Conservation (phyloP, 2,329 filamentous ascomycete genomes). For the Tolypocladium album region DNA sequence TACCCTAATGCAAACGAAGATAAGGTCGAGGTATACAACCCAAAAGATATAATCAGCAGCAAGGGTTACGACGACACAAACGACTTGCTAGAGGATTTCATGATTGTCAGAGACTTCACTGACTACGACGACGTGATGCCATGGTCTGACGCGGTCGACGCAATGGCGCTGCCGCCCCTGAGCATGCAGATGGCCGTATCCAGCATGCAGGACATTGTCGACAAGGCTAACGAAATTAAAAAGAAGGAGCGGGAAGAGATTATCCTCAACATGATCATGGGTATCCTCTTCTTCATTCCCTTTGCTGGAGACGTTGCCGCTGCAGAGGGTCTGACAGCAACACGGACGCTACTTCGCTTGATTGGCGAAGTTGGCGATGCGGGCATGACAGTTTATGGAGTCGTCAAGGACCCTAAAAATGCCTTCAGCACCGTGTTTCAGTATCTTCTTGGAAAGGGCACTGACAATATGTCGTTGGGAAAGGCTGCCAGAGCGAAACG, state of each 20-base stretch:
- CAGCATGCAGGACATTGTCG: not conserved
- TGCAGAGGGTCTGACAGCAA: not conserved
- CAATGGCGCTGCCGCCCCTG: not conserved
- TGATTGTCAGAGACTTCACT: not conserved
- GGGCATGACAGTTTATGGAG: not conserved
- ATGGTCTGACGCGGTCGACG: not conserved
- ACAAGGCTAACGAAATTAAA: not conserved
- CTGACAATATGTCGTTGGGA: not conserved
- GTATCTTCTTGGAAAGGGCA: not conserved
- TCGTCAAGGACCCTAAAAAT: not conserved
- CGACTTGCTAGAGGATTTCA: not conserved
- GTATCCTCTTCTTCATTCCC: not conserved
- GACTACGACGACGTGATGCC: not conserved
- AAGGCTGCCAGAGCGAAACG: not conserved
- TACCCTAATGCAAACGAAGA: not conserved
- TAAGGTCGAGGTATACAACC: not conserved
- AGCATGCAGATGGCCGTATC: not conserved
- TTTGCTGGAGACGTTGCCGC: not conserved
- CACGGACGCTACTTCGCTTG: not conserved
- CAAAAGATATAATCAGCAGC: not conserved
- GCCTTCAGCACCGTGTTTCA: not conserved
- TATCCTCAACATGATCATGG: not conserved
- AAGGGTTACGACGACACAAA: not conserved
- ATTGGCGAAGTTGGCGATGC: not conserved
- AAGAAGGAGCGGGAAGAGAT: not conserved